A percentile compares a stretch with the other conserved stretches of the same genome.
Conservation (phyloP, 177 flowering plant genomes). For the Vitis hybrid region DNA sequence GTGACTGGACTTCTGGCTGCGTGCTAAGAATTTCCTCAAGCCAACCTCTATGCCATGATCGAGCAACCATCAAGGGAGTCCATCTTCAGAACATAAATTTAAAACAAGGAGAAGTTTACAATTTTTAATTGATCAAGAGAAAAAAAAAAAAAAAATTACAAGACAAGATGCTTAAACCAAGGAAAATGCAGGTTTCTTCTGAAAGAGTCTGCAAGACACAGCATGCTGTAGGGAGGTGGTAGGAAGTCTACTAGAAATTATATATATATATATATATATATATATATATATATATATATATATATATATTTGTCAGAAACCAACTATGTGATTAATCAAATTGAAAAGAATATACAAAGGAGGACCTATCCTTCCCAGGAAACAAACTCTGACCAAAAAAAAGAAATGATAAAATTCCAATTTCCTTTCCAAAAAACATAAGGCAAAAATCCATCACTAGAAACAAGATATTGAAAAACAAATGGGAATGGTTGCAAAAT, state of each 20-base stretch:
- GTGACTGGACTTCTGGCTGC: slow-evolving; percentile 32
- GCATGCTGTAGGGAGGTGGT: neutral
- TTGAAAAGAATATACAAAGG: too few species aligned
- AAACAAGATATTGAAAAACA: neutral
- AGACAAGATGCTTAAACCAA: neutral
- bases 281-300: too few species aligned
- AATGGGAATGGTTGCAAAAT: neutral
- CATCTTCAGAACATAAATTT: slow-evolving; percentile 41
- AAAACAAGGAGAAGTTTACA: slow-evolving; percentile 5
- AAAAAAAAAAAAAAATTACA: neutral
- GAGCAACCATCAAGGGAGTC: slow-evolving; percentile 92
- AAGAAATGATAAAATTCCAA: neutral
- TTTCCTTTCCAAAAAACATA: neutral
- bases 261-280: too few species aligned
- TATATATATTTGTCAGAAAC: too few species aligned
- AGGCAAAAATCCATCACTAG: neutral
- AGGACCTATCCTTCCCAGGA: too few species aligned
- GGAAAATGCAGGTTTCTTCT: neutral
- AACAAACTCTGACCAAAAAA: too few species aligned
- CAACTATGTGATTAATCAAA: too few species aligned
- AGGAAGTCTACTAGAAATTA: neutral
- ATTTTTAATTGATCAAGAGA: neutral
- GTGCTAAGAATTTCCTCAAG: slow-evolving; percentile 65
- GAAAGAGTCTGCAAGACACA: neutral
- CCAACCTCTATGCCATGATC: slow-evolving; percentile 85